Evolutionary conservation across 768 basidiomycete genomes (phyloP).

Genomic region (Trametes coccinea): DNA sequence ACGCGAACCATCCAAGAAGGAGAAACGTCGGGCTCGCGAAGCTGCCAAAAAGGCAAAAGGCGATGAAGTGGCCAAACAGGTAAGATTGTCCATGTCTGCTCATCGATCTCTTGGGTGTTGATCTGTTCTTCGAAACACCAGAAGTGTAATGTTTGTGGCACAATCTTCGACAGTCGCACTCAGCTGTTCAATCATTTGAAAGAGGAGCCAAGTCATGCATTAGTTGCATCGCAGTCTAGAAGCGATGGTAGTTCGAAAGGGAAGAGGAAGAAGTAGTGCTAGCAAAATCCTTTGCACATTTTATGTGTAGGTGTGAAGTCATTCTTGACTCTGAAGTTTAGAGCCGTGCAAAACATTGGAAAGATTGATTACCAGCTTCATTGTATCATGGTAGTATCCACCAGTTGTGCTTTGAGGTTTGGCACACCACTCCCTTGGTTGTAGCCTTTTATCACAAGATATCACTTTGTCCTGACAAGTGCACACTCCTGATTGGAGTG

Average conservation of each 20-base stretch:
- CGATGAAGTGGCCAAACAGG: conserved; percentile 31
- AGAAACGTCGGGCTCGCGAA: conserved; percentile 77
- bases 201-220: conserved; percentile 68
- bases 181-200: conserved; percentile 72
- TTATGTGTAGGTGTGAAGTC: no score
- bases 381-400: no score
- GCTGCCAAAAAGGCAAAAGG: conserved; percentile 61
- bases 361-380: no score
- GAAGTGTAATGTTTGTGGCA: conserved; percentile 58
- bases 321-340: no score
- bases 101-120: not conserved
- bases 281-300: not conserved
- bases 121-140: not conserved
- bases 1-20: conserved; percentile 65
- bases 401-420: no score
- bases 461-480: no score
- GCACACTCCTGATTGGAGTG: no score
- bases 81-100: conserved; percentile 3
- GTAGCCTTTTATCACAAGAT: no score
- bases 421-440: no score
- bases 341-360: no score
- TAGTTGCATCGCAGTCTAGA: conserved; percentile 35
- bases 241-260: conserved; percentile 18
- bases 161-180: conserved; percentile 64
- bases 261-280: conserved; percentile 23